Conservation (phyloP, 1,284 basidiomycete genomes). For the Pseudozyma thailandica region DNA sequence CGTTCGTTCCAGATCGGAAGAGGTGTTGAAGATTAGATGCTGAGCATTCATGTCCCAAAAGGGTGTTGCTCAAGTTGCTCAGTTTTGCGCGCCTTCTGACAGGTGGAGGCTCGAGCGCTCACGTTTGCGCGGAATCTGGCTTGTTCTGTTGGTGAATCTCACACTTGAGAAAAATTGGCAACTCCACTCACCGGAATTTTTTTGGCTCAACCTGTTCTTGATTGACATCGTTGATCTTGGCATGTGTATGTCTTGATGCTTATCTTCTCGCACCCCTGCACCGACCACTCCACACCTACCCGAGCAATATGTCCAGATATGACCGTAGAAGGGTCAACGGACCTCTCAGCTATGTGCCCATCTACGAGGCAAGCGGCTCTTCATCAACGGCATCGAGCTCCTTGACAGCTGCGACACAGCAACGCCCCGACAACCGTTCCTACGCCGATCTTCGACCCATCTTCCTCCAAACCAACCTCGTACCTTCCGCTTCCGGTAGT, state of each 20-base stretch:
- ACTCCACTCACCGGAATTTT: constrained; percentile 23
- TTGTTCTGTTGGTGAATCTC: not conserved
- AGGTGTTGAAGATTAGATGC: not conserved
- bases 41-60: not conserved
- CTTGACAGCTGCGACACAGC: constrained; percentile 14
- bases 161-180: constrained; percentile 7
- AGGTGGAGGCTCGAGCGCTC: constrained; percentile 40
- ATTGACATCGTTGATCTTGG: constrained; percentile 4
- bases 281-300: too few species aligned
- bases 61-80: constrained; percentile 1
- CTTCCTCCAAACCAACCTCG: constrained; percentile 82
- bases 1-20: too few species aligned
- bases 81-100: constrained; percentile 2
- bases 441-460: constrained; percentile 70
- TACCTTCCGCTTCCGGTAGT: constrained; percentile 91
- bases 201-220: constrained; percentile 7
- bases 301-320: constrained; percentile 32
- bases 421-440: constrained; percentile 25
- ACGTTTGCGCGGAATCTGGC: not conserved
- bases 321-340: constrained; percentile 49
- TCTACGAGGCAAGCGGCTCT: constrained; percentile 9
- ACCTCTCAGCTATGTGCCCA: constrained; percentile 28
- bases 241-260: not conserved
- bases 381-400: constrained; percentile 13
- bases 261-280: not conserved